Evolutionary conservation across 2,329 filamentous ascomycete genomes (phyloP), one percentile per base, ranked within the genome.

Genomic region (Thelonectria discophora): DNA sequence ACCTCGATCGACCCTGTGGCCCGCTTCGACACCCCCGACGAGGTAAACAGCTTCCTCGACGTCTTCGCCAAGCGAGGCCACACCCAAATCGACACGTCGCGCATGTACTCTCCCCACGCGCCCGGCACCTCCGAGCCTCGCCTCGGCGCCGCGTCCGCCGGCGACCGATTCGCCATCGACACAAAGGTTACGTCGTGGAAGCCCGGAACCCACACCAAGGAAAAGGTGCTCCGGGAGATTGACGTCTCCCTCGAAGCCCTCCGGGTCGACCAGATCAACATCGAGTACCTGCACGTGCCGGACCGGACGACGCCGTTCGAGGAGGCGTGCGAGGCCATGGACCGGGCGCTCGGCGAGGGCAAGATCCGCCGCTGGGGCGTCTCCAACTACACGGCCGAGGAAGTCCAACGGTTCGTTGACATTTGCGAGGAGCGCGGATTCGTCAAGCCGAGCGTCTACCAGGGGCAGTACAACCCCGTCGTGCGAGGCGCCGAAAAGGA

Each of bases 401-500:
- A 84, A 60, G 81, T 85, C 0, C 73, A 79, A 51, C 56, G 76
- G 46, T 73, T 84, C 3, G 55, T 80, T 34, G 69, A 75, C 10
- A 77, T 83, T 12, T 84, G 81, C 64, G 74, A 79, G 39, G 62
- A 77, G 17, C 70, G 77, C 4, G 76, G 75, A 1, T 82, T 70
- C 24, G 73, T 80, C 13, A 76, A 75, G 56, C 82, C 82, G 0
- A 74, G 70, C 5, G 78, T 82, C 3, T 84, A 82, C 61, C 78
- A 85, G 64, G 81, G 82, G 2, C 74, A 78, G 8, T 84, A 84
- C 69, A 82, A 83, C 55, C 72, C 77, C 8, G 69, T 84, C 12
- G 74, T 75, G 3, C 74, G 82, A 46, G 70, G 74, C 2, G 74
- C 70, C 6, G 82, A 84, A 58, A 72, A 73, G 32, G 74, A 77